phyloP scores from a whole-genome alignment of 176 grass and related monocot species.

The Rhynchospora pubera region DNA sequence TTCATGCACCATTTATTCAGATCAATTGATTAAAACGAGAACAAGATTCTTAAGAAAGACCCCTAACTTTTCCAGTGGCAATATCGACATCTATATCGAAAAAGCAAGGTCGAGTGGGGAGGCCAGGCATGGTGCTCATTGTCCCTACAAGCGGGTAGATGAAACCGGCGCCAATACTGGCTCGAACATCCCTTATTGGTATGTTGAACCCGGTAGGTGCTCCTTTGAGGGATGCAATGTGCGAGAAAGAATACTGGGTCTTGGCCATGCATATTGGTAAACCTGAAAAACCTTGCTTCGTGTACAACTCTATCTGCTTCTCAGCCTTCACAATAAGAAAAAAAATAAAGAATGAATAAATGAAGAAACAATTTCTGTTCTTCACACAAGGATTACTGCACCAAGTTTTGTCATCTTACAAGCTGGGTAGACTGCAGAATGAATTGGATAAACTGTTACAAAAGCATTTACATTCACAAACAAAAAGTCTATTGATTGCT shows the following conservation, averaged over 20 bases:
- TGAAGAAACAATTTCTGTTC: neutral
- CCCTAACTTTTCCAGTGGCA: constrained; percentile 53
- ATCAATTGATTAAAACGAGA: neutral
- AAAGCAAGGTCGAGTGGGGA: constrained; percentile 92
- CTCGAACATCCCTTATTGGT: constrained; percentile 81
- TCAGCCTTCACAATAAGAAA: constrained; percentile 45
- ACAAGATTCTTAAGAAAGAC: constrained; percentile 46
- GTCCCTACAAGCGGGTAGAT: constrained; percentile 88
- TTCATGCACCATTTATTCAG: neutral
- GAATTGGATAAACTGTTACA: neutral
- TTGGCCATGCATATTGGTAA: constrained; percentile 98
- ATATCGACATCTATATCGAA: constrained; percentile 84
- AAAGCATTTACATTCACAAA: neutral
- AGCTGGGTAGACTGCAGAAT: neutral
- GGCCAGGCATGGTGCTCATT: constrained; percentile 96
- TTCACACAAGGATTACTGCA: neutral
- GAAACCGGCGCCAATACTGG: constrained; percentile 90
- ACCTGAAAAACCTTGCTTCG: constrained; percentile 80
- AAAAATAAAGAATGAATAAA: constrained; percentile 2
- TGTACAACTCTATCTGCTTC: constrained; percentile 95
- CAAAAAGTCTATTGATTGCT: neutral
- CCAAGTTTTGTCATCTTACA: neutral
- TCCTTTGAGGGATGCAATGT: constrained; percentile 69
- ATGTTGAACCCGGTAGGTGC: constrained; percentile 55
- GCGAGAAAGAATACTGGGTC: constrained; percentile 94